phyloP scores from a whole-genome alignment of 2,329 filamentous ascomycete species.

The Dryadomyces sulphureus region DNA sequence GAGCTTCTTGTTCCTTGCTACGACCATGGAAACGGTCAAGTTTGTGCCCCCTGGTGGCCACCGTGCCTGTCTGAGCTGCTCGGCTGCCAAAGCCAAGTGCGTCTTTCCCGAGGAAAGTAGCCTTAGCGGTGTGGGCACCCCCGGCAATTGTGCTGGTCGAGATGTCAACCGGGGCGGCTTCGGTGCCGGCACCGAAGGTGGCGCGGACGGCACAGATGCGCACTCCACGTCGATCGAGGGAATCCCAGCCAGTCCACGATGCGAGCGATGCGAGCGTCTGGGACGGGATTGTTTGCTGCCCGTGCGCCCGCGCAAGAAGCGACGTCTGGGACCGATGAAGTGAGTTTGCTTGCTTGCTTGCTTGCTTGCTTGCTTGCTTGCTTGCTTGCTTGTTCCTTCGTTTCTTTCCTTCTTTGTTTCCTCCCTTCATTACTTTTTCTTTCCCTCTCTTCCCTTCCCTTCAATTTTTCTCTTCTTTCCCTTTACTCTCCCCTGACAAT shows the following conservation, averaged over 20 bases:
- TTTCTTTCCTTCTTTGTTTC: not conserved
- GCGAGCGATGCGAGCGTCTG: slow-evolving; percentile 11
- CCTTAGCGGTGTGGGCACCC: not conserved
- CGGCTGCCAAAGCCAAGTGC: slow-evolving; percentile 13
- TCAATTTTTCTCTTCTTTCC: not conserved
- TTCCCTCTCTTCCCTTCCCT: not conserved
- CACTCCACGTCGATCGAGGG: not conserved
- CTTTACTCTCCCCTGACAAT: not conserved
- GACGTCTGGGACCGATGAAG: slow-evolving; percentile 9
- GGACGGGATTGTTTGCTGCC: slow-evolving; percentile 10
- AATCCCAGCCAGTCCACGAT: slow-evolving; percentile 7
- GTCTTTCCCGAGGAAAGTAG: slow-evolving; percentile 10
- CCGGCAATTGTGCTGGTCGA: not conserved
- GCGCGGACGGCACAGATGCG: not conserved
- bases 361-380: not conserved
- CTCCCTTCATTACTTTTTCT: not conserved
- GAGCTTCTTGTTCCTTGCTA: not conserved
- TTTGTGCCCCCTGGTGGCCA: slow-evolving; percentile 14
- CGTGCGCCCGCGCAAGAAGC: slow-evolving; percentile 11
- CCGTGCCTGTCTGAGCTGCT: slow-evolving; percentile 13
- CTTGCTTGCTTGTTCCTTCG: not conserved
- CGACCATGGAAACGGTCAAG: slow-evolving; percentile 11
- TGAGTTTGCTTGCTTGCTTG: not conserved
- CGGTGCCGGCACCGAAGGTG: not conserved
- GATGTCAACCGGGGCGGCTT: not conserved